Evolutionary conservation across 2,329 filamentous ascomycete species (phyloP).

Genomic region (Chaetomiaceae sp.): DNA sequence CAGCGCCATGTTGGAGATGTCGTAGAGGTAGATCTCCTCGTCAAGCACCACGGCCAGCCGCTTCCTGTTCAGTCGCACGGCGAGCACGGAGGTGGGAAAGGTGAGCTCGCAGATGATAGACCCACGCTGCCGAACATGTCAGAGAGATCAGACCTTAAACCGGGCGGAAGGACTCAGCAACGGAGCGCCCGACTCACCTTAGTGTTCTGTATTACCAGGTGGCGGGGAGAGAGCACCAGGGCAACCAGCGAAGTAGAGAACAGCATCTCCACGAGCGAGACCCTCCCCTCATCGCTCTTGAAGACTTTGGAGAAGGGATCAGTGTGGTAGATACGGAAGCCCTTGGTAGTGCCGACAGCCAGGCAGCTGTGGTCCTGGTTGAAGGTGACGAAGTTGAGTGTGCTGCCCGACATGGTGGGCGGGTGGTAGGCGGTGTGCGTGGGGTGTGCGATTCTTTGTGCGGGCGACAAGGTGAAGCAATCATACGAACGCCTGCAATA

Average conservation of each 20-base stretch:
- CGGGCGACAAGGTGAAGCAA: too few relatives aligned
- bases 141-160: not conserved
- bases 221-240: conserved; percentile 82
- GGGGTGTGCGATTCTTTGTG: too few relatives aligned
- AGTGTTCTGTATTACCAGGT: conserved; percentile 94
- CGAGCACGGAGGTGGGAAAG: conserved; percentile 92
- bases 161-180: not conserved
- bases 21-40: conserved; percentile 95
- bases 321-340: conserved; percentile 94
- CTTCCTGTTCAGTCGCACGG: conserved; percentile 90
- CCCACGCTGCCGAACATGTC: conserved; percentile 41
- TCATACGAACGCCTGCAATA: too few relatives aligned
- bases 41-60: conserved; percentile 89
- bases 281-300: conserved; percentile 89
- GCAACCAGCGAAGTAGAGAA: conserved; percentile 97
- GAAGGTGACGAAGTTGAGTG: conserved; percentile 97
- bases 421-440: not conserved
- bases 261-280: conserved; percentile 95
- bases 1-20: conserved; percentile 97
- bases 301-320: conserved; percentile 95
- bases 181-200: conserved; percentile 55
- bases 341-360: conserved; percentile 88
- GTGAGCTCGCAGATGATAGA: conserved; percentile 97
- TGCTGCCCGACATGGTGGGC: conserved; percentile 32
- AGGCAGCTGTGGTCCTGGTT: conserved; percentile 98